A percentile compares a stretch with the other conserved stretches of the same genome.
These are phyloP conservation scores for Nicotiana sylvestris DNA, from an alignment of 257 asterid genomes.

Conservation along the genomic window DNA sequence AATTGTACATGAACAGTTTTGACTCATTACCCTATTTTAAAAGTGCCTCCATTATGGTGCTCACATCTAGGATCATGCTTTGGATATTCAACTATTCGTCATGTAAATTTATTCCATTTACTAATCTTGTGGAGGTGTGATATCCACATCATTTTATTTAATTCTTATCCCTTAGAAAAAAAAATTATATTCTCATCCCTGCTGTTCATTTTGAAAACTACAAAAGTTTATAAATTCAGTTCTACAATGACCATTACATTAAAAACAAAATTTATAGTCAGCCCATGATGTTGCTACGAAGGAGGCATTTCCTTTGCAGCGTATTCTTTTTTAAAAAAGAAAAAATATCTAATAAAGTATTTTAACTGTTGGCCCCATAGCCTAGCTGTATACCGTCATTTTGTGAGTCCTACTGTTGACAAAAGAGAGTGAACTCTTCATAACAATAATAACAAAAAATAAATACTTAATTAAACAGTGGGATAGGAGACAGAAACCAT, in stretches of 20 bases:
- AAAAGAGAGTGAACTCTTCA: not conserved
- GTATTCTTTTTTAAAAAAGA: not conserved
- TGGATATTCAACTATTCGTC: not conserved
- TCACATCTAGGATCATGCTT: not conserved
- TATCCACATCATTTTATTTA: not conserved
- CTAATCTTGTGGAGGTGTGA: slow-evolving; percentile 2
- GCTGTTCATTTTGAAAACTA: not conserved
- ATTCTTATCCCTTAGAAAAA: not conserved
- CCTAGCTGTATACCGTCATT: not conserved
- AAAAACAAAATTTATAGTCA: not conserved
- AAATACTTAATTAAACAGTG: not conserved
- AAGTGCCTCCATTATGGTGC: not conserved
- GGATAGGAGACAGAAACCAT: not conserved
- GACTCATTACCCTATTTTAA: not conserved
- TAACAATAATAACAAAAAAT: not conserved
- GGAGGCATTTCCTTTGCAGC: not conserved
- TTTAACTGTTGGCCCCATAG: not conserved
- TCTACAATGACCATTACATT: not conserved
- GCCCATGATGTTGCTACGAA: not conserved
- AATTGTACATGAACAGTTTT: not conserved
- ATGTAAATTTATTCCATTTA: not conserved
- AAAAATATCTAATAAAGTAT: not conserved
- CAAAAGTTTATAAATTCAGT: not conserved
- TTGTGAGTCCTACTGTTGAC: not conserved
- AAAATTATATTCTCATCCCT: not conserved